Conservation (phyloP, 2,329 filamentous ascomycete species). For the Cadophora sp. region DNA sequence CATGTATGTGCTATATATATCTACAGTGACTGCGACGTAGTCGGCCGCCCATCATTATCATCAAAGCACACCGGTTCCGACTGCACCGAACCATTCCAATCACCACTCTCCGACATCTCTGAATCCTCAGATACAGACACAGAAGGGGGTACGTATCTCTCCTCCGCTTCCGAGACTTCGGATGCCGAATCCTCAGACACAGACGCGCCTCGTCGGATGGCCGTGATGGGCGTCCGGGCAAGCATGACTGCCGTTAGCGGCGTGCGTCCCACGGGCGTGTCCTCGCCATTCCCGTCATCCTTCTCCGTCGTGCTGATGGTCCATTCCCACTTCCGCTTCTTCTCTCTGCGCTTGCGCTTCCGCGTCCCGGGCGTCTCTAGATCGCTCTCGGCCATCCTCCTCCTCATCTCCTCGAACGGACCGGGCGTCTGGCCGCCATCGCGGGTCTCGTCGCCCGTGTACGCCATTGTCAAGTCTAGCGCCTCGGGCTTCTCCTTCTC, state of each 20-base stretch:
- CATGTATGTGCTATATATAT: constrained; percentile 8
- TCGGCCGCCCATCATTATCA: constrained; percentile 20
- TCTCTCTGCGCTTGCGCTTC: constrained; percentile 63
- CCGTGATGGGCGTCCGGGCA: constrained; percentile 36
- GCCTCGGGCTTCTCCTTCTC: constrained; percentile 49
- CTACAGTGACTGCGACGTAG: constrained; percentile 24
- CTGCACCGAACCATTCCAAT: constrained; percentile 26
- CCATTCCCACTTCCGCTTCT: constrained; percentile 71
- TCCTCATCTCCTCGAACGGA: constrained; percentile 68
- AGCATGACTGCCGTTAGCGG: constrained; percentile 37
- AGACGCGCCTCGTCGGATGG: constrained; percentile 34
- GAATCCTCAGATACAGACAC: constrained; percentile 29
- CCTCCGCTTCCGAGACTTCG: constrained; percentile 33
- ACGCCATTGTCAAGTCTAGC: constrained; percentile 58
- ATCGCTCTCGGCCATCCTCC: constrained; percentile 57
- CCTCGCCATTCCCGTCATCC: constrained; percentile 49
- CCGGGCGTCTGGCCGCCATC: constrained; percentile 69
- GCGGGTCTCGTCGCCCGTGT: constrained; percentile 60
- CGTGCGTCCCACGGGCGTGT: constrained; percentile 40
- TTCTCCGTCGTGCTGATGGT: constrained; percentile 55
- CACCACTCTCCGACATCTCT: constrained; percentile 33
- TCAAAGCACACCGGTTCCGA: constrained; percentile 14
- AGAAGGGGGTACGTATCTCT: constrained; percentile 24
- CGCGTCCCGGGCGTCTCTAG: constrained; percentile 44
- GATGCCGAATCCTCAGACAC: constrained; percentile 28